Base-by-base conservation (phyloP, 768 basidiomycete species). In the Rubroboletus satanas region DNA sequence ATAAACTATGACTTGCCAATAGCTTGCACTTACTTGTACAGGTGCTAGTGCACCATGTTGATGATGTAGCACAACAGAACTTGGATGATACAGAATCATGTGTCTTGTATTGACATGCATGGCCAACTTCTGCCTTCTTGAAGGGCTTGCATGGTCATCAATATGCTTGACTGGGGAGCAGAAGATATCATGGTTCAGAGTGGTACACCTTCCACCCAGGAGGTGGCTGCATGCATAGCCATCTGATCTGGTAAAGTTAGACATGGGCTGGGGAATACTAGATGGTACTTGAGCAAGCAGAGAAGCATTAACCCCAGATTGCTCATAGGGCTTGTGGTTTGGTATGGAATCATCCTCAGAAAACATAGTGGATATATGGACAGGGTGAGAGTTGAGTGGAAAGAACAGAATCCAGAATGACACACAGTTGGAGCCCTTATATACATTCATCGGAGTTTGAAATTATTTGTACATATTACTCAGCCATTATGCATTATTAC, bases 81-180 rank as follows among this genome's bases (percentile, higher is more conserved):
- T 10, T 14, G 38, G 5, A 18, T 58, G 18, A 32, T 58, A 7
- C 10, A 12, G 0, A 18, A 33, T 56, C 12, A 61, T 5, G 14
- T 69, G 50, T 26, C 67, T 58, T 38, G 58, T 61, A 4, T 68
- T 68, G 35, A 65, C 18, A 38, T 58, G 35, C 39, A 67, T 23
- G 5, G 58, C 58, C 6, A 52, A 4, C n/a, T 35, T 60, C 5
- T 57, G 58, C 14, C 12, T 59, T 17, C 60, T 57, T 2, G 41
- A 7, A 26, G 17, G 4, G 2, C n/a, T 50, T 36, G 14, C 4
- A 50, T 23, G 2, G 1, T 8, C 2, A 14, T 52, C 12, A 35
- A 15, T 5, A 37, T 18, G 9, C 3, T 41, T 31, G 8, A 10
- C 4, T 5, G 10, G 4, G 18, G 42, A 15, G 10, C 49, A 17